phyloP scores from a whole-genome alignment of 2,329 filamentous ascomycete genomes.

The Orbilia javanica region DNA sequence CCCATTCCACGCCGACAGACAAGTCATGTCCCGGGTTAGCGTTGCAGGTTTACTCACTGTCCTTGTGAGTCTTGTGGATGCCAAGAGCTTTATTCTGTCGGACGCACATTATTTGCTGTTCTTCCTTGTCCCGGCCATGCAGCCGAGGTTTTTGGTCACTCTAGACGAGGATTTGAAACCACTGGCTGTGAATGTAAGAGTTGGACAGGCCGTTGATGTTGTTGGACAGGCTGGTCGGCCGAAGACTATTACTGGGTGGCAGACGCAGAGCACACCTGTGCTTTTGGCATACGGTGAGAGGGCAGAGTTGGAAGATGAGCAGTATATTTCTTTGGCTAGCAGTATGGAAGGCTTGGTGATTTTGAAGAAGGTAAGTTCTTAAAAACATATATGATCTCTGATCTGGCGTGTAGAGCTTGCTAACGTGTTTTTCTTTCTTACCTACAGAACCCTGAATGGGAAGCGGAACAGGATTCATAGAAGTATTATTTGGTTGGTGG shows the following conservation, averaged over 20 bases:
- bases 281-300: constrained; percentile 93
- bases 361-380: constrained; percentile 77
- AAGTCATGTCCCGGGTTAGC: constrained; percentile 91
- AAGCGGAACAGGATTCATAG: constrained; percentile 57
- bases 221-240: constrained; percentile 96
- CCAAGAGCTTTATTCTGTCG: constrained; percentile 77
- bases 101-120: constrained; percentile 94
- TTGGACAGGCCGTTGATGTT: constrained; percentile 97
- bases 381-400: background rate
- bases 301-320: constrained; percentile 95
- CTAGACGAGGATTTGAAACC: constrained; percentile 95
- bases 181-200: constrained; percentile 92
- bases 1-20: constrained; percentile 99
- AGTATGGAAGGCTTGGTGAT: constrained; percentile 96
- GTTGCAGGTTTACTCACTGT: constrained; percentile 90
- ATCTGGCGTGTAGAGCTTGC: background rate
- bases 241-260: constrained; percentile 99
- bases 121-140: constrained; percentile 96
- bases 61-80: constrained; percentile 92
- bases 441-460: constrained; percentile 54
- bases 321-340: constrained; percentile 92
- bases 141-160: constrained; percentile 94
- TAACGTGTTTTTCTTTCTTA: background rate
- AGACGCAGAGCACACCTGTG: constrained; percentile 99
- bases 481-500: background rate